Conservation (phyloP, 2,329 filamentous ascomycete species). For the Chaetomium strumarium region DNA sequence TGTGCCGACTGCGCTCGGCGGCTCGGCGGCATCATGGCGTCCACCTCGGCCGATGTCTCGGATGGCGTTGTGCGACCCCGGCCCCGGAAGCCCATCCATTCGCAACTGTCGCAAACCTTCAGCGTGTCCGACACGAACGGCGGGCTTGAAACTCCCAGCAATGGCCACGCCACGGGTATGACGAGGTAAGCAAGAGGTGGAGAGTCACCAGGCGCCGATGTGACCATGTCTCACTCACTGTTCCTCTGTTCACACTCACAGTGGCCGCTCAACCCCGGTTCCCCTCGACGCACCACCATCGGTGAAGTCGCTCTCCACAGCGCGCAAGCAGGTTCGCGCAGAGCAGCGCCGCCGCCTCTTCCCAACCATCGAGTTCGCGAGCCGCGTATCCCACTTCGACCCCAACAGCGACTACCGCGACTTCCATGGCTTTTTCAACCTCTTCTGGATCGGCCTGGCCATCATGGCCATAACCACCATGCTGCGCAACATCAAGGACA, state of each 20-base stretch:
- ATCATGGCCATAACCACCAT: constrained; percentile 97
- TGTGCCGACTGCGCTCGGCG: background rate
- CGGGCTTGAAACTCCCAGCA: constrained; percentile 30
- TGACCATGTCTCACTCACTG: background rate
- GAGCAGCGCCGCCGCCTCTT: constrained; percentile 80
- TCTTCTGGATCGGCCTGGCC: constrained; percentile 95
- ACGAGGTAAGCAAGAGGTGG: constrained; percentile 37
- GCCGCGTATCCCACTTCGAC: constrained; percentile 92
- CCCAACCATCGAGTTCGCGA: constrained; percentile 85
- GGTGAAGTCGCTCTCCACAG: constrained; percentile 75
- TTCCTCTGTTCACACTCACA: constrained; percentile 39
- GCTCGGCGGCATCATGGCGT: constrained; percentile 22
- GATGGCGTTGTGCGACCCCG: constrained; percentile 42
- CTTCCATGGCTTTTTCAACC: constrained; percentile 94
- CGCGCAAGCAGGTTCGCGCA: constrained; percentile 75
- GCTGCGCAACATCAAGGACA: constrained; percentile 89
- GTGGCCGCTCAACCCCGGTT: constrained; percentile 76
- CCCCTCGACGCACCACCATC: constrained; percentile 91
- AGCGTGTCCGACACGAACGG: constrained; percentile 34
- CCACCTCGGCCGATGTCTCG: constrained; percentile 25
- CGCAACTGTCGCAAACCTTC: constrained; percentile 42
- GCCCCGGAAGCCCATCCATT: constrained; percentile 44
- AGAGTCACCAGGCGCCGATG: no score
- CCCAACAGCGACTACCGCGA: constrained; percentile 86
- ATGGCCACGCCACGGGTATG: constrained; percentile 36